Conservation (phyloP, 495 filamentous ascomycete genomes). For the Margaritispora aquatica region DNA sequence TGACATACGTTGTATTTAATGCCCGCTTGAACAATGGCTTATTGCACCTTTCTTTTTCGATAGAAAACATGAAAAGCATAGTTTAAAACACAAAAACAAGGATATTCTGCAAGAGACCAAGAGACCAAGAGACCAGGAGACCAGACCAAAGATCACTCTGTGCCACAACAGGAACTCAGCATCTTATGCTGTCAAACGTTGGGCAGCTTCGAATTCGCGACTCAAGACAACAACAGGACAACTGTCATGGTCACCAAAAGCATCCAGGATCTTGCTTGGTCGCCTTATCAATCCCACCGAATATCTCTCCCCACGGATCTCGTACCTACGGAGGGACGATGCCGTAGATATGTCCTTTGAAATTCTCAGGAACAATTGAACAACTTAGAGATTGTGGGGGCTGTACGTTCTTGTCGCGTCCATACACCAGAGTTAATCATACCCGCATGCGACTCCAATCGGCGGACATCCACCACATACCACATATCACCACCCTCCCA, state of each 20-base stretch:
- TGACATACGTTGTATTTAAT: too few relatives aligned
- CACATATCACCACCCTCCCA: too few relatives aligned
- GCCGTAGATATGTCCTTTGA: not conserved
- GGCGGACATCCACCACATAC: not conserved
- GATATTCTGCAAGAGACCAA: not conserved
- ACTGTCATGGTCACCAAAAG: not conserved
- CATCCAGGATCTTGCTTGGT: not conserved
- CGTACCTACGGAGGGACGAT: not conserved
- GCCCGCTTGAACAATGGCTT: not conserved
- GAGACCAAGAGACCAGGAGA: too few relatives aligned
- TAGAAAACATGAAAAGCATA: not conserved
- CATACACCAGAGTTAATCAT: too few relatives aligned
- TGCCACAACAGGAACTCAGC: too few relatives aligned
- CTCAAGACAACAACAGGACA: not conserved
- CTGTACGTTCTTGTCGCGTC: too few relatives aligned
- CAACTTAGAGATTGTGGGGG: too few relatives aligned
- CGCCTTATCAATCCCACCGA: not conserved
- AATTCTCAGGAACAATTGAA: not conserved
- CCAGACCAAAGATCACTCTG: not conserved
- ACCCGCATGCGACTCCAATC: not conserved
- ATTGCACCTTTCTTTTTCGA: not conserved
- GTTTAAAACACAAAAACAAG: not conserved
- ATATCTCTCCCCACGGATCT: not conserved
- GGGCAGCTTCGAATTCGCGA: not conserved
- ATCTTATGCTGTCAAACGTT: not conserved